Percentiles rank a stretch among this genome's conserved stretches.
Evolutionary conservation across 805 yeast genomes (phyloP).

Genomic region (Phaffomyces antillensis): DNA sequence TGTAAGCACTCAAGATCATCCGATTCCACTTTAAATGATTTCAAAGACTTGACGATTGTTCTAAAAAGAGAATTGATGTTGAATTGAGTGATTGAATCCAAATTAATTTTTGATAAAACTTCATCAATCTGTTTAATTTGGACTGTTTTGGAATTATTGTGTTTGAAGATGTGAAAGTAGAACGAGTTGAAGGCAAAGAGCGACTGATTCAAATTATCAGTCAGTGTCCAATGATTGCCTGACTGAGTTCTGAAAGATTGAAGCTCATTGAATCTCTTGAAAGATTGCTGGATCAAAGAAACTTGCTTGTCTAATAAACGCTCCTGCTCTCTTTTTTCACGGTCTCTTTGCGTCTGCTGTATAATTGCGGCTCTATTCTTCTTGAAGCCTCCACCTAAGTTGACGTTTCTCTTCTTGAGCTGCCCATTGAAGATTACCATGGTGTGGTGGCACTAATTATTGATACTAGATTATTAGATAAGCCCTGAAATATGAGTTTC

Average conservation of each 20-base stretch:
- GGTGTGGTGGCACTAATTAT: background rate
- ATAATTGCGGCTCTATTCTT: slow-evolving; percentile 37
- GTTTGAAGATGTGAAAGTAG: slow-evolving; percentile 19
- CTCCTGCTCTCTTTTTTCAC: slow-evolving; percentile 55
- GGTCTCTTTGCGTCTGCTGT: slow-evolving; percentile 57
- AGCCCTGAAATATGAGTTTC: too few species aligned
- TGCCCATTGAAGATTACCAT: slow-evolving; percentile 62
- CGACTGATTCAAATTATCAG: slow-evolving; percentile 1
- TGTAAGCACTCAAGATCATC: slow-evolving; percentile 1
- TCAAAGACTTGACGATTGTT: slow-evolving; percentile 6
- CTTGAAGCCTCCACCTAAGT: slow-evolving; percentile 42
- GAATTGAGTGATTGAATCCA: background rate
- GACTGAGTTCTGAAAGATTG: slow-evolving; percentile 19
- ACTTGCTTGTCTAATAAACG: slow-evolving; percentile 46
- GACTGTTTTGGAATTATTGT: slow-evolving; percentile 4
- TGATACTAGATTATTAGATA: background rate
- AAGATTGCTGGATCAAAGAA: slow-evolving; percentile 39
- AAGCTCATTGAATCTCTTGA: slow-evolving; percentile 34
- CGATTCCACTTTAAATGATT: slow-evolving; percentile 1
- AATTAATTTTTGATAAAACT: background rate
- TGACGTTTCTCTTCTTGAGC: slow-evolving; percentile 49
- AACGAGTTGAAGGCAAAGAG: slow-evolving; percentile 26
- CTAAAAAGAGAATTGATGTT: slow-evolving; percentile 4
- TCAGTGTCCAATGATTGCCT: slow-evolving; percentile 16
- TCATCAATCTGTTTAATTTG: slow-evolving; percentile 2